A percentile compares a stretch with the other conserved stretches of the same genome.
phyloP scores from a whole-genome alignment of 169 alveolate genomes.

The Besnoitia besnoiti region DNA sequence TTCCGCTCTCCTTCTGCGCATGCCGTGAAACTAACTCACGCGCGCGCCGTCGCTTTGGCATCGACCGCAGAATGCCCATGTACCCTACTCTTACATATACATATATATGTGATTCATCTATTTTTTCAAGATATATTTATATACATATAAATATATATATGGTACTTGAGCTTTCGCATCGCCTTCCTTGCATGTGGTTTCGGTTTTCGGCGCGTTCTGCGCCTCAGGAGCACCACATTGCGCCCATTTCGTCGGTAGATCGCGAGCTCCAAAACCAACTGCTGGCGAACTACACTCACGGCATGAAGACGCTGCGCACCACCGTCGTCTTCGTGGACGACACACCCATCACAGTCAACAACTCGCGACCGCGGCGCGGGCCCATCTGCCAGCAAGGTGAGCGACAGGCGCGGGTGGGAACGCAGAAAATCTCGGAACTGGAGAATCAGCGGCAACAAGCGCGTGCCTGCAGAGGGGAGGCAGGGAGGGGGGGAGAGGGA shows the following conservation, averaged over 20 bases:
- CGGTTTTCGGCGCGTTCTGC: background rate
- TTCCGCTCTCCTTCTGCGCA: background rate
- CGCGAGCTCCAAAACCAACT: background rate
- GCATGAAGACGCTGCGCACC: background rate
- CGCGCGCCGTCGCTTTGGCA: too few relatives aligned
- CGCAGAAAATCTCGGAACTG: too few relatives aligned
- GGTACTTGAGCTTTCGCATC: too few relatives aligned
- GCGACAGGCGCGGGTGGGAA: too few relatives aligned
- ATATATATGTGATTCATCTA: too few relatives aligned
- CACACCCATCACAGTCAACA: background rate
- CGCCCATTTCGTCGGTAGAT: constrained; percentile 2
- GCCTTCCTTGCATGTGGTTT: background rate
- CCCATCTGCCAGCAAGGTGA: background rate
- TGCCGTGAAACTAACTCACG: background rate
- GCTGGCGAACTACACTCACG: background rate
- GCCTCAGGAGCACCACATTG: background rate
- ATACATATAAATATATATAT: too few relatives aligned
- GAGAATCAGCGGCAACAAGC: too few relatives aligned
- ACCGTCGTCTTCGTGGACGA: background rate
- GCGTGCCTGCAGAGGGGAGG: too few relatives aligned
- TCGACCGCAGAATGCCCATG: too few relatives aligned
- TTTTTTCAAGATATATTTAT: too few relatives aligned
- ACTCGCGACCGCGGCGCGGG: background rate
- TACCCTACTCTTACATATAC: too few relatives aligned
- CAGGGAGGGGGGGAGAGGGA: too few relatives aligned